Evolutionary conservation across 2,329 filamentous ascomycete species (phyloP).

Genomic region (Ophiostoma sp.): DNA sequence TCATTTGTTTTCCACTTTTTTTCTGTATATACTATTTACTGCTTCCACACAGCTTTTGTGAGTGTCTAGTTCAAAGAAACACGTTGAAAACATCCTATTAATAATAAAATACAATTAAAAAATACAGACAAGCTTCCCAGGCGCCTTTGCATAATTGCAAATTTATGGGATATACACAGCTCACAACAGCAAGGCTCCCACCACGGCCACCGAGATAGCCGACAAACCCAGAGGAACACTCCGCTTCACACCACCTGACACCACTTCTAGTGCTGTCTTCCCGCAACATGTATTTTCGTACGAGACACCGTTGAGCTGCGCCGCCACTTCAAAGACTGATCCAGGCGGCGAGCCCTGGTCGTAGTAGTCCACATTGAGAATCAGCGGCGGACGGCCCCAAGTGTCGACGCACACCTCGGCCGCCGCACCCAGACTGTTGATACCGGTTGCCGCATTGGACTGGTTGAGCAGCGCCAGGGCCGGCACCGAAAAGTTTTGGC

Average conservation of each 20-base stretch:
- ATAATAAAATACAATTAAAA: not conserved
- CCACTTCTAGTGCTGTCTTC: constrained; percentile 15
- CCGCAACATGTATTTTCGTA: constrained; percentile 64
- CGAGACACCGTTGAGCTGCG: constrained; percentile 69
- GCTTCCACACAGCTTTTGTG: not conserved
- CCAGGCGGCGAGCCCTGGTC: constrained; percentile 66
- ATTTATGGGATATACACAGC: not conserved
- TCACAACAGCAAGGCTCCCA: not conserved
- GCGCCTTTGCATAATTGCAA: not conserved
- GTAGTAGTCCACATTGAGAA: constrained; percentile 84
- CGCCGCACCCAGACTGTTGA: constrained; percentile 65
- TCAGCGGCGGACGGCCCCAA: constrained; percentile 72
- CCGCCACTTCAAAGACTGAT: constrained; percentile 75
- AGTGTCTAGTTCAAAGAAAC: not conserved
- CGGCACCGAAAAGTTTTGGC: constrained; percentile 66
- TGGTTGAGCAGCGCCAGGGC: constrained; percentile 67
- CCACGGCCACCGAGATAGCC: not conserved
- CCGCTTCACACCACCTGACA: not conserved
- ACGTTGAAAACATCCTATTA: not conserved
- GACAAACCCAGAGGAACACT: not conserved
- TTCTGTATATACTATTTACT: not conserved
- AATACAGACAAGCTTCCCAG: not conserved
- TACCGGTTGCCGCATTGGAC: constrained; percentile 68
- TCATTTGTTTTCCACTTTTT: not conserved
- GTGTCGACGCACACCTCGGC: constrained; percentile 60